Evolutionary conservation across 257 asterid species (phyloP).

Genomic region (Solanum megistacrolobum): DNA sequence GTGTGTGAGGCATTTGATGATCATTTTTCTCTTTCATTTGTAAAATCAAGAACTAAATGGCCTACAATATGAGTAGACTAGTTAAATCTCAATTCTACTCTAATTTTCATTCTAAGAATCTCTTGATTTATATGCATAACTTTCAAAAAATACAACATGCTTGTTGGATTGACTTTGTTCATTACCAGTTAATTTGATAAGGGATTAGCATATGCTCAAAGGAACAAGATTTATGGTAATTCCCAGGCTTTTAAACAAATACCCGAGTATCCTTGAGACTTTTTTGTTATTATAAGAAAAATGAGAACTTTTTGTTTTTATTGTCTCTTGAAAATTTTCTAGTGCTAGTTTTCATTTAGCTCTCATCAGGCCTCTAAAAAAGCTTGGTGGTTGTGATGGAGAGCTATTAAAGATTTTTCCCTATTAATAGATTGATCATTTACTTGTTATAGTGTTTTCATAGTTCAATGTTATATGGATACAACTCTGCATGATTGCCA

Average conservation of each 20-base stretch:
- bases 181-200: no score
- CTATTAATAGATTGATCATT: background rate
- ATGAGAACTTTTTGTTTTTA: background rate
- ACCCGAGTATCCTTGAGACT: conserved; percentile 60
- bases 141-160: background rate
- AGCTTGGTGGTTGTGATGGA: conserved; percentile 54
- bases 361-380: conserved; percentile 50
- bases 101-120: background rate
- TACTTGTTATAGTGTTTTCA: background rate
- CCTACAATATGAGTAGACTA: background rate
- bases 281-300: background rate
- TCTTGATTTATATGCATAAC: background rate
- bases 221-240: conserved; percentile 27
- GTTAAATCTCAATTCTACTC: background rate
- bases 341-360: conserved; percentile 28
- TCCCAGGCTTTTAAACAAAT: conserved; percentile 52
- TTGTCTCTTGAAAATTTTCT: background rate
- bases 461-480: background rate
- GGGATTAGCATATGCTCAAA: background rate
- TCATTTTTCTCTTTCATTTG: background rate
- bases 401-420: conserved; percentile 39
- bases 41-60: background rate
- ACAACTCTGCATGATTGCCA: background rate
- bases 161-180: background rate
- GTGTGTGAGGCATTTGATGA: background rate